Percentiles rank a stretch among this genome's conserved stretches.
Conservation (phyloP, 177 flowering plant genomes). For the Telopea speciosissima region DNA sequence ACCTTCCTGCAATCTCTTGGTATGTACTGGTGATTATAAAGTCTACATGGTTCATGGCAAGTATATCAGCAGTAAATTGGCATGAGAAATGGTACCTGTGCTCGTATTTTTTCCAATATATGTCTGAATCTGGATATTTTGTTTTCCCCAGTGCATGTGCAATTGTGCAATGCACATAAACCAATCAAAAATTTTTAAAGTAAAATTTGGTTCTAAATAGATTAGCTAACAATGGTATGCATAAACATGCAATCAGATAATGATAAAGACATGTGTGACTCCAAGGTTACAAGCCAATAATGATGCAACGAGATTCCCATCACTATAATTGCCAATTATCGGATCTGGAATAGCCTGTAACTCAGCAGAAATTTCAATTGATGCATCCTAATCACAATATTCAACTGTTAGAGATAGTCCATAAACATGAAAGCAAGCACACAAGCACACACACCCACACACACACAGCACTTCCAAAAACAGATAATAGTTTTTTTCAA, state of each 20-base stretch:
- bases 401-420: background rate
- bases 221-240: too few relatives aligned
- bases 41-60: constrained; percentile 94
- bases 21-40: constrained; percentile 41
- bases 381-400: constrained; percentile 24
- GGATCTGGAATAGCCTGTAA: too few relatives aligned
- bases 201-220: too few relatives aligned
- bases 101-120: constrained; percentile 87
- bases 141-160: too few relatives aligned
- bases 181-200: too few relatives aligned
- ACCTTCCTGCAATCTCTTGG: constrained; percentile 94
- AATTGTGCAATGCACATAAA: too few relatives aligned
- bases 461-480: background rate
- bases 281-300: too few relatives aligned
- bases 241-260: too few relatives aligned
- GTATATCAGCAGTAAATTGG: constrained; percentile 20
- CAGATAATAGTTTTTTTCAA: background rate
- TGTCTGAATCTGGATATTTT: constrained; percentile 95
- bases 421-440: background rate
- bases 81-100: constrained; percentile 85
- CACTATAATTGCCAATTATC: too few relatives aligned
- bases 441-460: too few relatives aligned
- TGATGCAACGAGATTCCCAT: too few relatives aligned
- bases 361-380: constrained; percentile 40
- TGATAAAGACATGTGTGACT: too few relatives aligned